phyloP scores from a whole-genome alignment of 2,329 filamentous ascomycete species.

The Penicillium sp. region DNA sequence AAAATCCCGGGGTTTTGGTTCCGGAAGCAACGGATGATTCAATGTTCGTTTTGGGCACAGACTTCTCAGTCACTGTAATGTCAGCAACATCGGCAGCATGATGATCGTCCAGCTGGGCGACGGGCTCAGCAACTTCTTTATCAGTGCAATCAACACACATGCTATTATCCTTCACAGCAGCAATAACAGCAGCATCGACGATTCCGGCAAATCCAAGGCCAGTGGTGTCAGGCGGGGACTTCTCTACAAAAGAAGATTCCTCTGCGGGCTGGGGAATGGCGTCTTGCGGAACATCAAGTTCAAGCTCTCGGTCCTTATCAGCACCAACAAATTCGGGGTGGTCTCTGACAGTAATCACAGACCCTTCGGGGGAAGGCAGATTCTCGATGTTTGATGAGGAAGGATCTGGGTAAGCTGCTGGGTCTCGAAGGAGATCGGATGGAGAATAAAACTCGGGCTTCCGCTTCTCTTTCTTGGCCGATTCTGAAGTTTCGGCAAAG shows the following conservation, averaged over 20 bases:
- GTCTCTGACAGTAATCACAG: conserved; percentile 26
- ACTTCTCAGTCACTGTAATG: neutral
- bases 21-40: neutral
- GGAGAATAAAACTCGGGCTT: conserved; percentile 50
- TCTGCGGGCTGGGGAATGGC: conserved; percentile 6
- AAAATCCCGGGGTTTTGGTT: conserved; percentile 8
- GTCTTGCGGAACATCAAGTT: conserved; percentile 17
- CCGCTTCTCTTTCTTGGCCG: conserved; percentile 38
- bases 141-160: neutral
- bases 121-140: conserved; percentile 4
- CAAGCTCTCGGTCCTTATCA: conserved; percentile 10
- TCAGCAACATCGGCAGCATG: neutral
- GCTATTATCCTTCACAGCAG: conserved; percentile 9
- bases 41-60: neutral
- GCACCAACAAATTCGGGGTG: conserved; percentile 17
- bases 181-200: conserved; percentile 27
- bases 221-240: conserved; percentile 1
- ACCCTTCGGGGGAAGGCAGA: conserved; percentile 32
- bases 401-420: conserved; percentile 25
- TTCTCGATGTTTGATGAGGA: conserved; percentile 24
- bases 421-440: conserved; percentile 46
- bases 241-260: neutral
- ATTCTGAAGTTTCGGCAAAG: conserved; percentile 35
- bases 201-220: conserved; percentile 18
- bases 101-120: neutral